Percentiles rank a stretch among this genome's conserved stretches.
phyloP scores from a whole-genome alignment of 1,284 basidiomycete genomes.

The Singerocomus inundabilis region DNA sequence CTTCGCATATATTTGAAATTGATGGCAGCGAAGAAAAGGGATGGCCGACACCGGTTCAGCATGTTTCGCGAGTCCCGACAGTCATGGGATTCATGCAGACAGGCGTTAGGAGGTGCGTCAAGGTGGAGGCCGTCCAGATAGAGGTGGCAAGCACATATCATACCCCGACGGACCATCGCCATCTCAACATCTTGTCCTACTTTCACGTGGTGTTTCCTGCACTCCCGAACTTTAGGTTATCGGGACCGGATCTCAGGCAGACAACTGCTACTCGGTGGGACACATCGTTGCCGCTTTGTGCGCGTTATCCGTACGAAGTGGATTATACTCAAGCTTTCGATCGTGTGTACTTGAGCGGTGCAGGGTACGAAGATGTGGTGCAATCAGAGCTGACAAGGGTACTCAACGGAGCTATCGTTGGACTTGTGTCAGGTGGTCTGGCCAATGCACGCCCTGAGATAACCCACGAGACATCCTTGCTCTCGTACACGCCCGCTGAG shows the following conservation, averaged over 20 bases:
- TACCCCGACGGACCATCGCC: conserved; percentile 73
- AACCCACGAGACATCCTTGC: conserved; percentile 1
- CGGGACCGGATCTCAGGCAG: conserved; percentile 25
- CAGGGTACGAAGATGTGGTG: conserved; percentile 74
- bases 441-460: background rate
- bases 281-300: conserved; percentile 66
- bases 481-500: conserved; percentile 60
- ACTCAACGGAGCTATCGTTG: conserved; percentile 82
- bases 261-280: conserved; percentile 59
- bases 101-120: background rate
- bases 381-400: conserved; percentile 65
- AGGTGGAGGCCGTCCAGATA: conserved; percentile 25
- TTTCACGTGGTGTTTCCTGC: conserved; percentile 65
- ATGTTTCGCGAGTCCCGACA: conserved; percentile 4
- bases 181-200: conserved; percentile 77
- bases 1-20: conserved; percentile 43
- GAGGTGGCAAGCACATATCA: conserved; percentile 42
- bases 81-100: background rate
- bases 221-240: conserved; percentile 1
- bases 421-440: conserved; percentile 46
- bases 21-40: conserved; percentile 19
- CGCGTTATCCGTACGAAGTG: conserved; percentile 67
- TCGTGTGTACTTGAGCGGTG: conserved; percentile 61
- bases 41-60: conserved; percentile 30
- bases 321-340: conserved; percentile 55